phyloP scores from a whole-genome alignment of 2,329 filamentous ascomycete genomes.

The Ustilaginoidea virens region DNA sequence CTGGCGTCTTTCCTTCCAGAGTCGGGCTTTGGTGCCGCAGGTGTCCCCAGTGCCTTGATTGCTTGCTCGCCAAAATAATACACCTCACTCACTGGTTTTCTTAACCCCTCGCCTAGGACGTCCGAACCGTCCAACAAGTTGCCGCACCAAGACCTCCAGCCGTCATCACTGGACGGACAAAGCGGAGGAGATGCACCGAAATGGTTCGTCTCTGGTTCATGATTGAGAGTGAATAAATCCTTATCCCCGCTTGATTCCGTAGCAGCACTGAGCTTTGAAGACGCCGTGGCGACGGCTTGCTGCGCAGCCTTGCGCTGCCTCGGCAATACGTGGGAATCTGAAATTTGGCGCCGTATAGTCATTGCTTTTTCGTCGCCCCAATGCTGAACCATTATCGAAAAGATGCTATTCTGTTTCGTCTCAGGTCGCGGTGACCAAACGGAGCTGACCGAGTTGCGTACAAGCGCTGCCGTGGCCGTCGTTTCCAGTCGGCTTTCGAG shows the following conservation, averaged over 20 bases:
- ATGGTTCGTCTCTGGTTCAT: no score
- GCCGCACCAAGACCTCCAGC: conserved; percentile 1
- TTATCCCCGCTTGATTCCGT: neutral
- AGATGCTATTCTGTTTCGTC: conserved; percentile 21
- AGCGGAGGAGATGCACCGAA: neutral
- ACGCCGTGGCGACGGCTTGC: neutral
- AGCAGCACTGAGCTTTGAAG: neutral
- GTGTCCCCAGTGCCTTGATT: conserved; percentile 2
- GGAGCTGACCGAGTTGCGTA: conserved; percentile 30
- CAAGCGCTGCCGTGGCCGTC: conserved; percentile 32
- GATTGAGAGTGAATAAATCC: neutral
- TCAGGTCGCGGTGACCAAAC: conserved; percentile 32
- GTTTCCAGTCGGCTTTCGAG: conserved; percentile 37
- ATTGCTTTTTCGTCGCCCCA: conserved; percentile 31
- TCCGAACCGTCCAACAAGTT: neutral
- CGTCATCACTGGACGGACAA: neutral
- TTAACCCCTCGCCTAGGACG: neutral
- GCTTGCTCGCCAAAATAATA: conserved; percentile 6
- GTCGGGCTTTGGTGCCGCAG: neutral
- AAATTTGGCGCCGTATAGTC: conserved; percentile 4
- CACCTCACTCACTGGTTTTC: conserved; percentile 2
- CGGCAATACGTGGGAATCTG: conserved; percentile 4
- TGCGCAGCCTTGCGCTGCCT: neutral
- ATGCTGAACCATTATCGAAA: conserved; percentile 29
- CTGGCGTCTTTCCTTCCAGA: neutral